Percentiles rank a stretch among this genome's conserved stretches.
phyloP scores from a whole-genome alignment of 495 filamentous ascomycete species.

The Polyplosphaeria fusca region DNA sequence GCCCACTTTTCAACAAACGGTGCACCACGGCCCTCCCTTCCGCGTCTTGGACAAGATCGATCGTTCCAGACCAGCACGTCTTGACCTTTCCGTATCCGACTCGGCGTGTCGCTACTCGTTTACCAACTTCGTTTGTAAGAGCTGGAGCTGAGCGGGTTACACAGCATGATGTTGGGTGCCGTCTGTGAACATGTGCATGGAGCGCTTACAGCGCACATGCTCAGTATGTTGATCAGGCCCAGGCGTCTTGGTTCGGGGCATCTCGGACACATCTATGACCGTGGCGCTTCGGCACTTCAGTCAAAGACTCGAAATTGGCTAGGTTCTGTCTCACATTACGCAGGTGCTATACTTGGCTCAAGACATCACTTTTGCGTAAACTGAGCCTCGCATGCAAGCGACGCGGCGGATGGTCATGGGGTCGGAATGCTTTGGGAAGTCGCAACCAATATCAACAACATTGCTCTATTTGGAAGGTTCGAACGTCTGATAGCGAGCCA shows the following conservation, averaged over 20 bases:
- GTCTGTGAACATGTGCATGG: too few species aligned
- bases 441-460: too few species aligned
- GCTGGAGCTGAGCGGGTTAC: background rate
- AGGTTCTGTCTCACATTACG: too few species aligned
- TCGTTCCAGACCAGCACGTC: background rate
- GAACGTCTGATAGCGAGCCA: too few species aligned
- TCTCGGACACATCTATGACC: background rate
- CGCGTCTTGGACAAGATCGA: background rate
- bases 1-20: background rate
- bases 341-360: too few species aligned
- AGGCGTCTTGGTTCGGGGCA: background rate
- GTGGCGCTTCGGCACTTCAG: slow-evolving; percentile 1
- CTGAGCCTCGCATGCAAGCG: too few species aligned
- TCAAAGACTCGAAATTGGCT: too few species aligned
- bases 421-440: too few species aligned
- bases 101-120: background rate
- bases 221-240: background rate
- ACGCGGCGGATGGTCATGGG: too few species aligned
- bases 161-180: too few species aligned
- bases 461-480: too few species aligned
- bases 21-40: background rate
- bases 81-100: background rate
- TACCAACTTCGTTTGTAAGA: background rate
- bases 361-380: too few species aligned
- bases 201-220: background rate